Percentiles rank a stretch among this genome's conserved stretches.
Evolutionary conservation across 2,329 filamentous ascomycete species (phyloP).

Genomic region (Alternaria burnsii): DNA sequence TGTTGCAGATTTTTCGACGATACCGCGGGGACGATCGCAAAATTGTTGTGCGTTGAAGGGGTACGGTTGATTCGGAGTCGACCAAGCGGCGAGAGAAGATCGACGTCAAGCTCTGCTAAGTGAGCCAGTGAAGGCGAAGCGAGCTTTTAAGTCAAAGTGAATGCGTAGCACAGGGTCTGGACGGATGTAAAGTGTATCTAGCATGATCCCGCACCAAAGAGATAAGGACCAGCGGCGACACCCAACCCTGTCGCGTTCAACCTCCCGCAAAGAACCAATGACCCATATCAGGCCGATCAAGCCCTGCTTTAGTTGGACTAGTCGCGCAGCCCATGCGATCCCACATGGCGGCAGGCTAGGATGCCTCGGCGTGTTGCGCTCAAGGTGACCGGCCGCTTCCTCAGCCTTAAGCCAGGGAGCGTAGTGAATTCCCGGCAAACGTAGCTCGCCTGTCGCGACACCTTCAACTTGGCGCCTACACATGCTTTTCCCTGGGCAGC

Average conservation of each 20-base stretch:
- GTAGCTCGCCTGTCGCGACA: slow-evolving; percentile 14
- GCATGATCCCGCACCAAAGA: slow-evolving; percentile 41
- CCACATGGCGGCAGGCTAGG: slow-evolving; percentile 16
- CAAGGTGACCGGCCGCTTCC: slow-evolving; percentile 10
- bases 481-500: slow-evolving; percentile 14
- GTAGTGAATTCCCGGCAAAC: slow-evolving; percentile 1
- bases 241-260: slow-evolving; percentile 13
- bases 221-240: slow-evolving; percentile 44
- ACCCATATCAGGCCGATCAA: slow-evolving; percentile 15
- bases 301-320: slow-evolving; percentile 14
- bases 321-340: slow-evolving; percentile 13
- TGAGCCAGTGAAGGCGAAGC: slow-evolving; percentile 13
- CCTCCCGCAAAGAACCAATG: slow-evolving; percentile 15
- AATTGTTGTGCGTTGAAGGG: slow-evolving; percentile 8
- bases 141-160: slow-evolving; percentile 21
- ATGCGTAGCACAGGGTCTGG: slow-evolving; percentile 19
- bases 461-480: background rate
- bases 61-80: slow-evolving; percentile 8
- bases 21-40: slow-evolving; percentile 8
- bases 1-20: slow-evolving; percentile 28
- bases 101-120: slow-evolving; percentile 15
- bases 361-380: slow-evolving; percentile 14
- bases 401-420: slow-evolving; percentile 10
- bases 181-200: slow-evolving; percentile 24
- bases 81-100: slow-evolving; percentile 13